A percentile compares a stretch with the other conserved stretches of the same genome.
Conservation (phyloP, 2,329 filamentous ascomycete genomes). For the Epichloe sp. region DNA sequence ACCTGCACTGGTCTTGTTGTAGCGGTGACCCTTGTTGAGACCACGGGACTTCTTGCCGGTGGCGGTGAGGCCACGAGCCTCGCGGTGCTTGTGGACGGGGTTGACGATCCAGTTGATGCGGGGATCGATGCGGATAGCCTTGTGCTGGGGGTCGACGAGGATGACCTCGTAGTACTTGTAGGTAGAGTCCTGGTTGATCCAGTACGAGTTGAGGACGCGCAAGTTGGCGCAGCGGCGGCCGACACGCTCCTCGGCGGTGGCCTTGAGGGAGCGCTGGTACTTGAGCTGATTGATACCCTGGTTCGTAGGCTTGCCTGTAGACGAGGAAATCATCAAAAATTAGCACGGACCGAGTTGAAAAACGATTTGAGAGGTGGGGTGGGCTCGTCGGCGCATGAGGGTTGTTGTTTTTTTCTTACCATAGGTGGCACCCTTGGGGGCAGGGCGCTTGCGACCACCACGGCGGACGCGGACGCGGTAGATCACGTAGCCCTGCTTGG, state of each 20-base stretch:
- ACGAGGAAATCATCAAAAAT: background rate
- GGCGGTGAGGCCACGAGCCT: slow-evolving; percentile 89
- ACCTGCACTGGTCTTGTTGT: slow-evolving; percentile 95
- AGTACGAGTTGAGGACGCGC: slow-evolving; percentile 99
- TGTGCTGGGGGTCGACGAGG: slow-evolving; percentile 99
- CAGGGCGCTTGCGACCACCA: slow-evolving; percentile 96
- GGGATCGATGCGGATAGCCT: slow-evolving; percentile 96
- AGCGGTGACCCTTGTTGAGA: slow-evolving; percentile 97
- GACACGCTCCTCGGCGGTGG: slow-evolving; percentile 99
- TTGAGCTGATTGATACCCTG: slow-evolving; percentile 99
- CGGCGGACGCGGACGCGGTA: slow-evolving; percentile 98
- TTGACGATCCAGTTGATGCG: slow-evolving; percentile 99
- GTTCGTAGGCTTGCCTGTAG: slow-evolving; percentile 97
- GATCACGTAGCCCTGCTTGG: slow-evolving; percentile 99
- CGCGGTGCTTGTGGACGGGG: slow-evolving; percentile 99
- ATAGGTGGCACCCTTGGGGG: slow-evolving; percentile 95
- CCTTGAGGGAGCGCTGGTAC: slow-evolving; percentile 98
- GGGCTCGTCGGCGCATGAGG: background rate
- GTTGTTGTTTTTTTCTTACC: slow-evolving; percentile 44
- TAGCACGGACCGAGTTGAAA: background rate
- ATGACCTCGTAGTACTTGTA: slow-evolving; percentile 99
- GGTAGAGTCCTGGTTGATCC: slow-evolving; percentile 99
- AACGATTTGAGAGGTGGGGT: too few relatives aligned
- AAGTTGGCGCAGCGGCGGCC: slow-evolving; percentile 98
- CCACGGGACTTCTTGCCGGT: slow-evolving; percentile 99